Percentiles rank a stretch among this genome's conserved stretches.
These are phyloP conservation scores for Brettanomyces bruxellensis DNA, from an alignment of 805 yeast species.

Conservation along the genomic window DNA sequence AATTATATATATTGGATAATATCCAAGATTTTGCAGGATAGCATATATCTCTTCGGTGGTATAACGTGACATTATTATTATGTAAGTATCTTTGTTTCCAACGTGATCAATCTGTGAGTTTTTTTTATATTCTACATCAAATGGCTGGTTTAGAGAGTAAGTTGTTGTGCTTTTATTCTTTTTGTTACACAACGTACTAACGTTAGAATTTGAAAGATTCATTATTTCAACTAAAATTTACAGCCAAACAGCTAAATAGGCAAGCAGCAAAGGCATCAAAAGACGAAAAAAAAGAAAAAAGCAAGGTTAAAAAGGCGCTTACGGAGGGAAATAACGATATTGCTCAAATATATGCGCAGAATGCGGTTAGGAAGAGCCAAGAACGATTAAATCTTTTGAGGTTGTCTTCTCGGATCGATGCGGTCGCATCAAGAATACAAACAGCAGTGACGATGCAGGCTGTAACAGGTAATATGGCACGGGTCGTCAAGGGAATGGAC, in stretches of 20 bases:
- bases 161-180: neutral
- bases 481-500: conserved; percentile 93
- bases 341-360: conserved; percentile 89
- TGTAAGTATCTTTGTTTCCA: no score
- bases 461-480: conserved; percentile 89
- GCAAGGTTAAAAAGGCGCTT: conserved; percentile 83
- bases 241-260: conserved; percentile 85
- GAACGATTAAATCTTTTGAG: conserved; percentile 77
- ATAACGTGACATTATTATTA: no score
- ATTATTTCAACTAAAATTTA: conserved; percentile 66
- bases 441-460: conserved; percentile 97
- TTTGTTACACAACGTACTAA: no score
- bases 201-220: conserved; percentile 34
- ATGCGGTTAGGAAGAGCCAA: conserved; percentile 85
- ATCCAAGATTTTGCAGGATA: no score
- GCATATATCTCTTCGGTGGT: no score
- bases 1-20: no score
- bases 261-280: conserved; percentile 88
- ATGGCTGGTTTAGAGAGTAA: conserved; percentile 2
- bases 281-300: conserved; percentile 81
- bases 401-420: conserved; percentile 84
- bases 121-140: no score
- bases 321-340: conserved; percentile 82
- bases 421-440: conserved; percentile 92
- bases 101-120: no score